phyloP scores from a whole-genome alignment of 805 yeast species.

The Zygosaccharomyces siamensis region DNA sequence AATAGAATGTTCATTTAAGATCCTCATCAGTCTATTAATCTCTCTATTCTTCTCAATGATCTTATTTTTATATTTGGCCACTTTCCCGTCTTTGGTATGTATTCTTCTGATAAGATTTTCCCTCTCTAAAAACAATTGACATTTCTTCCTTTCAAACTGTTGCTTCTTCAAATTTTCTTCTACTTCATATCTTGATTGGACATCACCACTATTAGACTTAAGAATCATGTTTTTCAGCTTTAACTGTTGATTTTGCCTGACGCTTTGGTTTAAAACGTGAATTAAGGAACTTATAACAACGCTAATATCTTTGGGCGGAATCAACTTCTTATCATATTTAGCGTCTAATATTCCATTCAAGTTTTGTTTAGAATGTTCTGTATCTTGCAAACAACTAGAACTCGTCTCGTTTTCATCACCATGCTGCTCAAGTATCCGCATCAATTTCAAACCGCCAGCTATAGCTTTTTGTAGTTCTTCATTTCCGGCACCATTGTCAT shows the following conservation, averaged over 20 bases:
- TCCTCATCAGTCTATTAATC: conserved; percentile 38
- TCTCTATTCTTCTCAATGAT: conserved; percentile 43
- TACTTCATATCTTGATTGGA: conserved; percentile 27
- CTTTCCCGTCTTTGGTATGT: conserved; percentile 39
- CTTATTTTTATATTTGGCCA: conserved; percentile 43
- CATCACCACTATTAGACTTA: conserved; percentile 26
- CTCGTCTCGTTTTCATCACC: not conserved
- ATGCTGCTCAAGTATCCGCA: conserved; percentile 1
- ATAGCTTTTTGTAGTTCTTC: conserved; percentile 1
- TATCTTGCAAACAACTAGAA: not conserved
- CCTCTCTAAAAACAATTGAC: conserved; percentile 32
- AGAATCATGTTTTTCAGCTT: conserved; percentile 39
- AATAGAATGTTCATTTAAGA: conserved; percentile 27
- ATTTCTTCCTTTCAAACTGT: conserved; percentile 33
- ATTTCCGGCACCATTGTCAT: not conserved
- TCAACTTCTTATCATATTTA: conserved; percentile 1
- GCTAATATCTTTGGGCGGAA: conserved; percentile 9
- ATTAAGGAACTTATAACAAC: conserved; percentile 20
- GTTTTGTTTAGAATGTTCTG: not conserved
- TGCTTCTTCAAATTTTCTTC: conserved; percentile 37
- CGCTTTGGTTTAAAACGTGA: conserved; percentile 22
- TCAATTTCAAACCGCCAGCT: conserved; percentile 2
- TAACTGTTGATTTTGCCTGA: conserved; percentile 33
- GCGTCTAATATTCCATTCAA: not conserved
- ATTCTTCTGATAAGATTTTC: conserved; percentile 38